A percentile compares a stretch with the other conserved stretches of the same genome.
phyloP scores from a whole-genome alignment of 768 basidiomycete genomes.

The Psilocybe azurescens region DNA sequence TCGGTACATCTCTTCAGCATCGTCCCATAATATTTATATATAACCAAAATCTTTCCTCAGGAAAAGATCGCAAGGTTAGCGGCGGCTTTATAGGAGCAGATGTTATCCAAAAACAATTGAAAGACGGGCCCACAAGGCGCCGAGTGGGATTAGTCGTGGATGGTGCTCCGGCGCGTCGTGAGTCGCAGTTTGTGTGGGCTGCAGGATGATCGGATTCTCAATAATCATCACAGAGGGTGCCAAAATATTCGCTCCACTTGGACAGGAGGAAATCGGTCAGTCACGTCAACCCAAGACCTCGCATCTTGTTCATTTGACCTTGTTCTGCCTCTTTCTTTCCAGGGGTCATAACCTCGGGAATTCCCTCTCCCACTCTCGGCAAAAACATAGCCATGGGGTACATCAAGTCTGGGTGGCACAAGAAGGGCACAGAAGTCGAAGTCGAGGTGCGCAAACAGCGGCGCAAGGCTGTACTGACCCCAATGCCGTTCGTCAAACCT shows the following conservation, averaged over 20 bases:
- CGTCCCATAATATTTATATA: not conserved
- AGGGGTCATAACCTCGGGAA: slow-evolving; percentile 91
- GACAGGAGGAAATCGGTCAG: slow-evolving; percentile 65
- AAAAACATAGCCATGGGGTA: slow-evolving; percentile 99
- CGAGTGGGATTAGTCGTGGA: slow-evolving; percentile 86
- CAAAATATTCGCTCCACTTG: slow-evolving; percentile 64
- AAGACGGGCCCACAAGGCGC: slow-evolving; percentile 75
- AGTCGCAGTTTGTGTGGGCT: slow-evolving; percentile 31
- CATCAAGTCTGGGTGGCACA: slow-evolving; percentile 73
- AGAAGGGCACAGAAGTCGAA: slow-evolving; percentile 85
- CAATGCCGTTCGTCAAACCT: slow-evolving; percentile 89
- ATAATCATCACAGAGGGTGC: slow-evolving; percentile 66
- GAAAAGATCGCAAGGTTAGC: slow-evolving; percentile 78
- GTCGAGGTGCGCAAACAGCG: slow-evolving; percentile 87
- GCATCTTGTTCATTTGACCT: slow-evolving; percentile 10
- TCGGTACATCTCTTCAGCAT: slow-evolving; percentile 59
- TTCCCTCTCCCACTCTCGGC: slow-evolving; percentile 88
- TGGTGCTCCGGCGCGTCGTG: slow-evolving; percentile 86
- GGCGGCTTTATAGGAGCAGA: slow-evolving; percentile 83
- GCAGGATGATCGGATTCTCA: slow-evolving; percentile 7
- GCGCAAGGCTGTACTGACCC: slow-evolving; percentile 72
- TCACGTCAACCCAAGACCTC: slow-evolving; percentile 18
- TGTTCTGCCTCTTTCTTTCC: slow-evolving; percentile 11
- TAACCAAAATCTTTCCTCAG: slow-evolving; percentile 39
- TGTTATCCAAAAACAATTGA: slow-evolving; percentile 74